Conservation (phyloP, 441 rosid genomes). For the Lepidium campestre region DNA sequence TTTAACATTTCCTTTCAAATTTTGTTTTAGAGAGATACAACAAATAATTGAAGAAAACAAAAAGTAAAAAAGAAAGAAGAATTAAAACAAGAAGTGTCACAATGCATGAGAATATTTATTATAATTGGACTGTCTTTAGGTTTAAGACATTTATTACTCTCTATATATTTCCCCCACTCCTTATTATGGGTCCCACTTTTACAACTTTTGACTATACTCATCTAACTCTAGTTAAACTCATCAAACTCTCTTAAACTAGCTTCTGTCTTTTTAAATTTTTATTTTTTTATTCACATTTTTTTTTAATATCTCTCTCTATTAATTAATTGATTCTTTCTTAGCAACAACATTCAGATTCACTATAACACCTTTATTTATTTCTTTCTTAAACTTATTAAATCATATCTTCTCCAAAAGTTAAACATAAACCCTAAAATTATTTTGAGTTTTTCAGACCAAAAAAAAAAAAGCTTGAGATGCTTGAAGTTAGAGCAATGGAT, state of each 20-base stretch:
- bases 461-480: constrained; percentile 27
- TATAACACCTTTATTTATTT: constrained; percentile 10
- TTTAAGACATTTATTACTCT: constrained; percentile 25
- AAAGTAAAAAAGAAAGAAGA: neutral
- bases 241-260: neutral
- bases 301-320: constrained; percentile 1
- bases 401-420: neutral
- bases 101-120: constrained; percentile 20
- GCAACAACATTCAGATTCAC: constrained; percentile 18
- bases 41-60: no score
- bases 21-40: no score
- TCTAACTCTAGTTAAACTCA: constrained; percentile 24
- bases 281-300: neutral
- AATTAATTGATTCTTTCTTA: constrained; percentile 15
- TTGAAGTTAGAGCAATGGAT: constrained; percentile 39
- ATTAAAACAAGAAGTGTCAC: neutral
- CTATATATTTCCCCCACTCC: constrained; percentile 11
- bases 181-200: neutral
- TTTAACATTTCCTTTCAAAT: no score
- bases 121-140: constrained; percentile 23
- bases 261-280: neutral
- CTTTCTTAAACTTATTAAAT: neutral
- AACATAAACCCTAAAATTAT: neutral
- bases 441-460: no score
- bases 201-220: constrained; percentile 5